phyloP scores from a whole-genome alignment of 257 asterid species.

The Jasminum sambac region DNA sequence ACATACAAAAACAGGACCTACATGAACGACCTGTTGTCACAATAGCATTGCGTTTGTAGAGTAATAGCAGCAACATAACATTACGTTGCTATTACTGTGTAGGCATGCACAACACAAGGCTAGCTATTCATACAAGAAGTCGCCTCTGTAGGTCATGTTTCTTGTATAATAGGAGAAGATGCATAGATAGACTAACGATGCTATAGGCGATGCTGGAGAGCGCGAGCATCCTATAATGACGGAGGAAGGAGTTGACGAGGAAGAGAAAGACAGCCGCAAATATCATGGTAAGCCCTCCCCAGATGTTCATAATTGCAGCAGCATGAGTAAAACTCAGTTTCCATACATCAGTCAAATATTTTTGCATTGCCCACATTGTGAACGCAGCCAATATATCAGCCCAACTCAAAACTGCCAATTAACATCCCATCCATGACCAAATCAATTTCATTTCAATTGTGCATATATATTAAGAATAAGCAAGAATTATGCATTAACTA shows the following conservation, averaged over 20 bases:
- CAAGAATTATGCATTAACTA: not conserved
- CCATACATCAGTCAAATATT: conserved; percentile 26
- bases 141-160: too few relatives aligned
- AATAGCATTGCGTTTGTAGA: too few relatives aligned
- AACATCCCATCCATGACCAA: too few relatives aligned
- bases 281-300: not conserved
- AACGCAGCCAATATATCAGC: conserved; percentile 21
- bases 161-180: too few relatives aligned
- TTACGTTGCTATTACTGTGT: too few relatives aligned
- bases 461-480: too few relatives aligned
- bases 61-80: too few relatives aligned
- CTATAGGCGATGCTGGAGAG: conserved; percentile 15
- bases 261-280: conserved; percentile 9
- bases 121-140: too few relatives aligned
- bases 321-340: conserved; percentile 27
- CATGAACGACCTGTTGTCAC: too few relatives aligned
- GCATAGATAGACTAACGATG: conserved; percentile 6
- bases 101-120: too few relatives aligned
- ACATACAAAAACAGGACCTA: too few relatives aligned
- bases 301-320: conserved; percentile 28
- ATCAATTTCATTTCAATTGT: too few relatives aligned
- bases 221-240: conserved; percentile 17
- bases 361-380: conserved; percentile 18
- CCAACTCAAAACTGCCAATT: conserved; percentile 26
- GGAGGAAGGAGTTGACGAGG: conserved; percentile 17